Evolutionary conservation across 306 rosid genomes (phyloP), one percentile per base, ranked within the genome.

Genomic region (Rubus parviflorus): DNA sequence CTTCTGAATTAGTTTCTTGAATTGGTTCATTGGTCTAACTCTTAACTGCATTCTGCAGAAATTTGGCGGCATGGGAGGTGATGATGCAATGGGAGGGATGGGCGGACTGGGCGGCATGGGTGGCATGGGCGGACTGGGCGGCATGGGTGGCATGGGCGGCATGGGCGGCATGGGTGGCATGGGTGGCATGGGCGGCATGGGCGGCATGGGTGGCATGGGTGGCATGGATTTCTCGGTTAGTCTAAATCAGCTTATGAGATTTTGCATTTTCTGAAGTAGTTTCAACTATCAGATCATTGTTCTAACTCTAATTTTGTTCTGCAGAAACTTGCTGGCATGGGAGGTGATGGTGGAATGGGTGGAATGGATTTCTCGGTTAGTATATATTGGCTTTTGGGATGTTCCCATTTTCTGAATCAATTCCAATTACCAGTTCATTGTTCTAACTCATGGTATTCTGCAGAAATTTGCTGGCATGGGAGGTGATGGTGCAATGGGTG

Each of bases 301-400:
- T 54, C 57, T 82, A 47, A 83, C 66, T 63, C 6, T 16, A 37
- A 19, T 16, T 64, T 40, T 47, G n/a, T 78, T n/a, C 41, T 90
- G 86, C 90, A 95, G 99, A 92, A 90, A 88, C 86, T 95, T 56
- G 97, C 87, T 22, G 97, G 88, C 40, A 87, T 89, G 91, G 94
- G 86, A 22, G 86, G 78, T 11, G 76, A 62, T 5, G 77, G 35
- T 16, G 81, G 68, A 41, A 58, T 78, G 81, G 77, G 70, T 40
- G 70, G 70, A 25, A 65, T 65, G 70, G 70, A 65, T 65, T 65
- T 96, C 86, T 96, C 97, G 88, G 99, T 96, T 86, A 82, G 97
- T 77, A 68, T 1, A 37, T 47, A 23, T 8, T 19, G 63, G 72
- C 67, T 67, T 6, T 22, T 41, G 45, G 76, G 66, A n/a, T 58